phyloP scores from a whole-genome alignment of 345 rosid species.

The Eucalyptus shirleyi region DNA sequence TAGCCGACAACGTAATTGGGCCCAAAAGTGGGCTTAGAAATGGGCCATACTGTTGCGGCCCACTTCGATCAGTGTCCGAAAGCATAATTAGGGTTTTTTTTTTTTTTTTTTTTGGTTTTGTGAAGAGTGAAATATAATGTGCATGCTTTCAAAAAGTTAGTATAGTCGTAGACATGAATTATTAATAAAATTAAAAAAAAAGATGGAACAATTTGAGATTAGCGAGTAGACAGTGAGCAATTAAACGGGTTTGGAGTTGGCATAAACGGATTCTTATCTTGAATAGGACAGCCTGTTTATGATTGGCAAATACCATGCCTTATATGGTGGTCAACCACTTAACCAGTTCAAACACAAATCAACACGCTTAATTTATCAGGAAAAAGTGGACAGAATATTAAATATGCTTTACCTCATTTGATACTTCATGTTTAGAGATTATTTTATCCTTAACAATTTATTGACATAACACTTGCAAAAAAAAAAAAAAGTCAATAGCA shows the following conservation, averaged over 20 bases:
- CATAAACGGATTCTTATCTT: neutral
- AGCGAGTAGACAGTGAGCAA: neutral
- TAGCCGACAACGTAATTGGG: neutral
- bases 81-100: neutral
- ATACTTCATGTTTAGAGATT: neutral
- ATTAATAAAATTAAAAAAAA: neutral
- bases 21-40: neutral
- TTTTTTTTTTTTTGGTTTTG: too few species aligned
- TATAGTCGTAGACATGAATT: neutral
- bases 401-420: neutral
- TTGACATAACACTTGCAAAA: neutral
- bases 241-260: too few species aligned
- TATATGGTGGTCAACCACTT: fast-evolving
- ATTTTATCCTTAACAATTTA: neutral
- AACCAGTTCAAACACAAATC: neutral
- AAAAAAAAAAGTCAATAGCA: neutral
- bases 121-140: neutral
- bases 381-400: neutral
- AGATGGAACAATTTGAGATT: neutral
- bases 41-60: neutral
- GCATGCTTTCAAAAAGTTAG: neutral
- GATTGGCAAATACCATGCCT: neutral
- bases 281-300: neutral
- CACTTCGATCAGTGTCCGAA: neutral
- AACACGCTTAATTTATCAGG: neutral